phyloP scores from a whole-genome alignment of 2,329 filamentous ascomycete species.

The Aspergillus brunneoviolaceus region DNA sequence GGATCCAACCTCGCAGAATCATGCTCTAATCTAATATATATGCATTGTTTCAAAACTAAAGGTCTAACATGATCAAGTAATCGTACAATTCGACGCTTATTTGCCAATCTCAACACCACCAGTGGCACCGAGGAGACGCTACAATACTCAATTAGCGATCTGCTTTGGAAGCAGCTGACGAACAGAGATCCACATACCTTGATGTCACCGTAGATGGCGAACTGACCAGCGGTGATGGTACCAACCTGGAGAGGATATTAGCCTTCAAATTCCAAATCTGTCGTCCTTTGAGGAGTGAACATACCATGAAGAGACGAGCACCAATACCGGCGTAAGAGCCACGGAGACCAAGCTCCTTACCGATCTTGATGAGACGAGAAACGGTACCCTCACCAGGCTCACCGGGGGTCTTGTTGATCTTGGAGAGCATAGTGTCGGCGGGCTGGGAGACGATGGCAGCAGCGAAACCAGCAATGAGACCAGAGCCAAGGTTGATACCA shows the following conservation, averaged over 20 bases:
- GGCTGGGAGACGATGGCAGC: slow-evolving; percentile 85
- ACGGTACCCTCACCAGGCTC: slow-evolving; percentile 80
- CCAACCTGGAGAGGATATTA: slow-evolving; percentile 50
- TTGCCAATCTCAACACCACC: slow-evolving; percentile 72
- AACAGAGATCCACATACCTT: slow-evolving; percentile 40
- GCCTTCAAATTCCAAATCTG: neutral
- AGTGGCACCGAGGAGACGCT: slow-evolving; percentile 65
- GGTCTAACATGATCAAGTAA: slow-evolving; percentile 22
- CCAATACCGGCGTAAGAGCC: slow-evolving; percentile 80
- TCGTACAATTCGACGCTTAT: slow-evolving; percentile 31
- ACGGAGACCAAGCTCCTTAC: slow-evolving; percentile 75
- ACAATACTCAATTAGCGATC: no score
- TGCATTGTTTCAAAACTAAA: neutral
- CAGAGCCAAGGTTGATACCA: slow-evolving; percentile 77
- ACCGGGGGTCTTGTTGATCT: slow-evolving; percentile 95
- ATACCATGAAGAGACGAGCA: slow-evolving; percentile 70
- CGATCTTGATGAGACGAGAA: slow-evolving; percentile 82
- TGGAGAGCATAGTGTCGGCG: slow-evolving; percentile 89
- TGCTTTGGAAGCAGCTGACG: no score
- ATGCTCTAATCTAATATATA: neutral
- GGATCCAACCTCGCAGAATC: neutral
- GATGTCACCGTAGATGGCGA: slow-evolving; percentile 81
- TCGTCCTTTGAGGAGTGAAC: slow-evolving; percentile 14
- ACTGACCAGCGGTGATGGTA: slow-evolving; percentile 75
- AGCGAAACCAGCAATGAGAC: slow-evolving; percentile 82